Percentiles rank a stretch among this genome's conserved stretches.
These are phyloP conservation scores for Quercus phellos DNA, from an alignment of 331 rosid genomes.

Conservation along the genomic window DNA sequence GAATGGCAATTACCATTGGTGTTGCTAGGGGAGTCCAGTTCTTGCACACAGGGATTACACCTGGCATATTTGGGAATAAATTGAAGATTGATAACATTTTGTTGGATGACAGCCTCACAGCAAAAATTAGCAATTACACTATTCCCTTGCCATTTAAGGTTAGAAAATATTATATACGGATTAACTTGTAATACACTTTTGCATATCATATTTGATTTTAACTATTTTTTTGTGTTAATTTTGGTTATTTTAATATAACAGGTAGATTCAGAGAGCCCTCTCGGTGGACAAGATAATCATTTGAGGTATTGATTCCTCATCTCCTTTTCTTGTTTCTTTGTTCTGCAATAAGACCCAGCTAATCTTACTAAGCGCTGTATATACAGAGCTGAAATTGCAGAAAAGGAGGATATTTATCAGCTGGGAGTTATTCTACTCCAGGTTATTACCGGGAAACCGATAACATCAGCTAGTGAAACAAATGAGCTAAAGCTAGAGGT, in stretches of 20 bases:
- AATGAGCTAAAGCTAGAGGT: constrained; percentile 64
- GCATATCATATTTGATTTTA: not conserved
- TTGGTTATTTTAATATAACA: constrained; percentile 21
- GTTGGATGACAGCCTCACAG: constrained; percentile 62
- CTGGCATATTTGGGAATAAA: constrained; percentile 63
- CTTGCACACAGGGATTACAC: constrained; percentile 59
- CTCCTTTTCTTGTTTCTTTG: constrained; percentile 2
- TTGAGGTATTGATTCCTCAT: constrained; percentile 32
- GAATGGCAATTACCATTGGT: constrained; percentile 69
- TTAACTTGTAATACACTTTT: not conserved
- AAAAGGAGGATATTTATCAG: constrained; percentile 84
- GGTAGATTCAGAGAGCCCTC: constrained; percentile 33
- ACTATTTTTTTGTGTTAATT: not conserved
- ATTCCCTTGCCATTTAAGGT: constrained; percentile 66
- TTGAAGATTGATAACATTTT: constrained; percentile 56
- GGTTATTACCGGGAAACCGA: constrained; percentile 60
- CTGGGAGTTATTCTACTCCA: constrained; percentile 74
- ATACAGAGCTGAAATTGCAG: constrained; percentile 43
- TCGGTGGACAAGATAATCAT: constrained; percentile 13
- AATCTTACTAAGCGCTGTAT: not conserved
- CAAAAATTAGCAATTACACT: constrained; percentile 66
- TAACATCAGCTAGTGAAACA: constrained; percentile 43
- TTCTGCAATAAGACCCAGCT: not conserved
- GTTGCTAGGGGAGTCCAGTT: constrained; percentile 71
- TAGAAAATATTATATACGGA: not conserved